Percentiles rank a stretch among this genome's conserved stretches.
Conservation (phyloP, 495 filamentous ascomycete species). For the Tuber borchii region DNA sequence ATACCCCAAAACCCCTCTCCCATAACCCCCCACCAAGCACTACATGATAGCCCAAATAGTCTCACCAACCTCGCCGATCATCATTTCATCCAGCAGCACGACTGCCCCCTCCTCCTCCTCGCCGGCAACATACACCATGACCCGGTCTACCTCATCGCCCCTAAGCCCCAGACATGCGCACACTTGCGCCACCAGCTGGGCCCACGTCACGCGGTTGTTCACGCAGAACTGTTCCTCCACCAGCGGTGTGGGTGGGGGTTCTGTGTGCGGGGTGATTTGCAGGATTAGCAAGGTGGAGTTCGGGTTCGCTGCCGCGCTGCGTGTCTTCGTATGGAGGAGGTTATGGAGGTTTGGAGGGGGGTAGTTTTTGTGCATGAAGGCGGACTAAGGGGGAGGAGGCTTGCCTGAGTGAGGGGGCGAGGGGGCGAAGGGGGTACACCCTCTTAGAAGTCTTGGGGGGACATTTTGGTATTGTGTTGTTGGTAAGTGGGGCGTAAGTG, state of each 20-base stretch:
- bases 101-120: background rate
- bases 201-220: background rate
- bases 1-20: background rate
- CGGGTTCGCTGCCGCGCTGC: too few relatives aligned
- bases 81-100: background rate
- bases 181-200: background rate
- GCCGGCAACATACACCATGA: background rate
- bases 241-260: background rate
- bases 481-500: background rate
- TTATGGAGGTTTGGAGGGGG: background rate
- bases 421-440: background rate
- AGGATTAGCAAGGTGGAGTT: background rate
- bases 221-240: background rate
- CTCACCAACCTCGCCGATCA: background rate
- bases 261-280: background rate
- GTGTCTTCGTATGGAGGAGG: background rate
- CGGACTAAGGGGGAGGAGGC: background rate
- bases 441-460: background rate
- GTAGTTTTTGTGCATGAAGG: background rate
- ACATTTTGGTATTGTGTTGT: background rate
- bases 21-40: background rate
- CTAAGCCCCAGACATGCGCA: background rate
- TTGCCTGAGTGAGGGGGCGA: background rate
- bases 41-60: background rate
- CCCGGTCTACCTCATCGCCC: background rate